Conservation (phyloP, 2,329 filamentous ascomycete species). For the Lasiodiplodia citricola region DNA sequence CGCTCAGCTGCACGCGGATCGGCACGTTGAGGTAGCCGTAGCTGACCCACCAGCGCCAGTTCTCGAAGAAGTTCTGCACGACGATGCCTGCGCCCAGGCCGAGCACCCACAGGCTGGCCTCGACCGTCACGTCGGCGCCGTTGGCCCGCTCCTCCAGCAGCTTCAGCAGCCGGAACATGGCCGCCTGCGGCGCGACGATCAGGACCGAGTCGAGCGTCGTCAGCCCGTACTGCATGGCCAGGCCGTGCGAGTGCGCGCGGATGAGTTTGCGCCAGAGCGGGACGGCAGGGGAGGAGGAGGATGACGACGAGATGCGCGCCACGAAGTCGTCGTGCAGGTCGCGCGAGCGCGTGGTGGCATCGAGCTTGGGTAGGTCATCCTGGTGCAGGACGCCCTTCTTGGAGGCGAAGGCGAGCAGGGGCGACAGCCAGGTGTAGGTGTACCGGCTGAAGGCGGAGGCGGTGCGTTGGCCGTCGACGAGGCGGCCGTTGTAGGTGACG, state of each 20-base stretch:
- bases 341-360: constrained; percentile 20
- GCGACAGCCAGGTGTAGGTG: constrained; percentile 68
- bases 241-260: constrained; percentile 60
- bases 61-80: constrained; percentile 26
- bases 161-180: constrained; percentile 68
- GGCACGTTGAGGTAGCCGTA: constrained; percentile 68
- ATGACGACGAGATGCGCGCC: neutral
- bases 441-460: constrained; percentile 65
- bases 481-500: constrained; percentile 7
- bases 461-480: constrained; percentile 68
- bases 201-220: constrained; percentile 61
- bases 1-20: constrained; percentile 71
- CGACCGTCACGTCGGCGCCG: constrained; percentile 51
- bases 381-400: constrained; percentile 18
- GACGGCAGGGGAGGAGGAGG: constrained; percentile 27
- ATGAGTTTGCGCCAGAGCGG: constrained; percentile 67
- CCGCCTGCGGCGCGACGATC: constrained; percentile 73
- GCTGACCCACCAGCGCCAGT: constrained; percentile 64
- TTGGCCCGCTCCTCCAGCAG: constrained; percentile 62
- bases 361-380: constrained; percentile 28
- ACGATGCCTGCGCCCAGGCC: constrained; percentile 64
- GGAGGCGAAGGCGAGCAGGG: constrained; percentile 51
- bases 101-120: constrained; percentile 72
- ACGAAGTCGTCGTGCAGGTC: constrained; percentile 29
- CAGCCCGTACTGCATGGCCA: constrained; percentile 65